Evolutionary conservation across 176 grass and related monocot genomes (phyloP), one percentile per base, ranked within the genome.

Genomic region (Carex cristatella): DNA sequence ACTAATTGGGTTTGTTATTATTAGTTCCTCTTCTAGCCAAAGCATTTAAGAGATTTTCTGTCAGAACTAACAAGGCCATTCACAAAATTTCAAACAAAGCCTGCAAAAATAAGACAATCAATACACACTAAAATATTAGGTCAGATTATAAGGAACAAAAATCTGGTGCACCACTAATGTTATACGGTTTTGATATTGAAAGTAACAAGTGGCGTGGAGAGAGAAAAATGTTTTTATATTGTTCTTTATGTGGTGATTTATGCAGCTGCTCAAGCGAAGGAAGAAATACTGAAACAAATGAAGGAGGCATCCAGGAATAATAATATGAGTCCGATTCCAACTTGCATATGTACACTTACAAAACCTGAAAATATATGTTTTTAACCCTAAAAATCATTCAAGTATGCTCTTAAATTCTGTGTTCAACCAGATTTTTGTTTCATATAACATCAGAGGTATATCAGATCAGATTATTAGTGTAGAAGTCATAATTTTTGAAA

Each of bases 191-290:
- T 32, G 14, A 58, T 35, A 16, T 35, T 58, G 28, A 1, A 79
- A 58, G 35, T 79, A 35, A 13, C 58, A 18, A 30, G 9, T 2
- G 5, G n/a, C n/a, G 1, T 10, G 23, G 23, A 23, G 23, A 18
- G 1, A 8, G 2, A 37, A 63, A 18, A 16, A 15, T 54, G 46
- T 2, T 32, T 35, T 79, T 58, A 79, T 18, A 37, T 79, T 58
- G 74, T 18, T 14, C 0, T 35, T 79, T 32, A 33, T 79, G 23
- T 79, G 51, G 6, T 56, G 28, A 58, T 79, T 32, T 57, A 14
- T 79, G 53, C 74, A 79, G 74, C 53, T 79, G 74, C 74, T 79
- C 74, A 79, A 37, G 74, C 74, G 35, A 79, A 79, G 74, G 74
- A 79, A 79, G 51, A n/a, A 79, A 32, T 79, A 16, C 74, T 79